phyloP scores from a whole-genome alignment of 2,329 filamentous ascomycete genomes.

The Apiospora saccharicola region DNA sequence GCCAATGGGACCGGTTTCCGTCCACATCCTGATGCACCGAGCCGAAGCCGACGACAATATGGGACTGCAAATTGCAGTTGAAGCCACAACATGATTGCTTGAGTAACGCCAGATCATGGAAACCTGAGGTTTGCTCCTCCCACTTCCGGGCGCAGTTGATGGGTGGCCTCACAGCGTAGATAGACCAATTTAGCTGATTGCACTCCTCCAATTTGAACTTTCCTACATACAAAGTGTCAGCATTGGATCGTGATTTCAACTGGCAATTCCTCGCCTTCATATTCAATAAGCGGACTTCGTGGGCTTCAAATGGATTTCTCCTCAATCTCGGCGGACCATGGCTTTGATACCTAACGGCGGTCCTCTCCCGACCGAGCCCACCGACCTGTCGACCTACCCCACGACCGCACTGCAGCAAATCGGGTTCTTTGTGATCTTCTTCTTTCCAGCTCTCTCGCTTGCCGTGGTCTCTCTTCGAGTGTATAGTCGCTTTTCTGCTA shows the following conservation, averaged over 20 bases:
- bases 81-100: no score
- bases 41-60: no score
- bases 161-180: neutral
- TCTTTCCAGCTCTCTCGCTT: constrained; percentile 32
- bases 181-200: neutral
- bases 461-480: constrained; percentile 32
- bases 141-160: neutral
- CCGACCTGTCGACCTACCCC: constrained; percentile 28
- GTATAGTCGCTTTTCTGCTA: constrained; percentile 34
- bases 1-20: no score
- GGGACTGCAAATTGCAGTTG: no score
- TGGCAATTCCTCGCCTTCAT: neutral
- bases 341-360: neutral
- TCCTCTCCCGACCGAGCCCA: neutral
- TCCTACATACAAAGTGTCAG: neutral
- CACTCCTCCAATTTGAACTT: neutral
- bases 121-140: no score
- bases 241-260: neutral
- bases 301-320: neutral
- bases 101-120: no score
- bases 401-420: constrained; percentile 33
- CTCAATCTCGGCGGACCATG: neutral
- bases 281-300: neutral
- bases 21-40: no score
- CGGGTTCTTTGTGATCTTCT: constrained; percentile 36